Conservation (phyloP, 1,284 basidiomycete species). For the Coriolopsis trogii region DNA sequence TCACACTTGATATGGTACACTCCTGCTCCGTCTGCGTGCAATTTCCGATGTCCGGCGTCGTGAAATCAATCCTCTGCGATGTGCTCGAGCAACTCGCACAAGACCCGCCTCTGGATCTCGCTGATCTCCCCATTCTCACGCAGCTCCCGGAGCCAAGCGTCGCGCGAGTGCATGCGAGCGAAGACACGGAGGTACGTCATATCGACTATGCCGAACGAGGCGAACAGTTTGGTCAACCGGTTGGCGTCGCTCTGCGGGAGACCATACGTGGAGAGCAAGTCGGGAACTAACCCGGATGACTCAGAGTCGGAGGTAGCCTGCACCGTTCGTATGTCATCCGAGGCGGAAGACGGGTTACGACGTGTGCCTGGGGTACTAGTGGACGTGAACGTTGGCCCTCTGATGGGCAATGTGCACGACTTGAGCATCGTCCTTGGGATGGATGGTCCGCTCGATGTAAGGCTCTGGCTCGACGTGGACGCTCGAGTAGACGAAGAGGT, state of each 20-base stretch:
- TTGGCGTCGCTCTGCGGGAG: slow-evolving; percentile 2
- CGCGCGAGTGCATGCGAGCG: neutral
- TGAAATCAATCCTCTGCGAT: neutral
- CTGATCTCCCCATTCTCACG: neutral
- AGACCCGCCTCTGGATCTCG: slow-evolving; percentile 2
- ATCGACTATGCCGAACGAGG: neutral
- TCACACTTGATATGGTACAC: no score
- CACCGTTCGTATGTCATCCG: no score
- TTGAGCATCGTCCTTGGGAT: no score
- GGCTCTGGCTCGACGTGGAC: no score
- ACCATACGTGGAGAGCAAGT: neutral
- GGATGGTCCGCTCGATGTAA: no score
- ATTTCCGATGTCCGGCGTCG: no score
- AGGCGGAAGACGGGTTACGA: no score
- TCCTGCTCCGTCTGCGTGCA: no score
- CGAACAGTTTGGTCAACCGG: neutral
- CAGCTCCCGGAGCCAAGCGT: slow-evolving; percentile 5
- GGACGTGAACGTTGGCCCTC: no score
- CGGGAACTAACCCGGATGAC: neutral
- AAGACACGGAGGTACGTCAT: slow-evolving; percentile 2
- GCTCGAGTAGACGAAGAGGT: no score
- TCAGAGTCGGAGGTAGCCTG: neutral
- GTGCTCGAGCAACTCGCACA: slow-evolving; percentile 1
- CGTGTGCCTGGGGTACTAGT: no score
- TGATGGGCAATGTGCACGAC: no score